phyloP scores from a whole-genome alignment of 2,329 filamentous ascomycete genomes.

The Aspergillus eucalypticola region DNA sequence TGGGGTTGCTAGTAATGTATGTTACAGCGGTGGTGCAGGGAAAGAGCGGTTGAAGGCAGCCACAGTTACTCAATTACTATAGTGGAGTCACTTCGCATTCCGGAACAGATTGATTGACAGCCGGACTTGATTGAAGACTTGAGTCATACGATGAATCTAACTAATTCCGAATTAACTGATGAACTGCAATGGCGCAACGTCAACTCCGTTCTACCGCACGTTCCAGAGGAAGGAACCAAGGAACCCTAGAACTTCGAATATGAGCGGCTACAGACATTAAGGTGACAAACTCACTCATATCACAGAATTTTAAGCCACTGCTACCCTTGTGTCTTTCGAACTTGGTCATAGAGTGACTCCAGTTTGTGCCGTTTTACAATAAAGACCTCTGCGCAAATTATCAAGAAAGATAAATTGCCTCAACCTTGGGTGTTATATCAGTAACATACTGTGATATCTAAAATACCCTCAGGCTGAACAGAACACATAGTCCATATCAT shows the following conservation, averaged over 20 bases:
- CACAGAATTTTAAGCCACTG: not conserved
- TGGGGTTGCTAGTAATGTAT: too few species aligned
- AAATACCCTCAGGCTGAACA: not conserved
- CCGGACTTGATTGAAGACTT: too few species aligned
- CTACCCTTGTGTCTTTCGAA: not conserved
- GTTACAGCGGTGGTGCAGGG: not conserved
- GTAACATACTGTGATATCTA: too few species aligned
- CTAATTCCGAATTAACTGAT: too few species aligned
- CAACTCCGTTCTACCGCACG: not conserved
- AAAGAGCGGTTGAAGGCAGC: not conserved
- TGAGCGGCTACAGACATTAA: not conserved
- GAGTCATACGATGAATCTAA: not conserved
- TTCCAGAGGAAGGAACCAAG: not conserved
- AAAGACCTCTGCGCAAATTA: not conserved
- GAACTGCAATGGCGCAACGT: too few species aligned
- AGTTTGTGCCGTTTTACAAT: not conserved
- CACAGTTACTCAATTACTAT: slow-evolving; percentile 9
- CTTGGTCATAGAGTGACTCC: not conserved
- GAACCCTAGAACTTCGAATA: not conserved
- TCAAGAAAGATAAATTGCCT: too few species aligned
- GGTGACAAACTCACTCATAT: not conserved
- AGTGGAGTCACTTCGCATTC: slow-evolving; percentile 1
- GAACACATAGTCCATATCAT: not conserved
- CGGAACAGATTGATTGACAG: not conserved
- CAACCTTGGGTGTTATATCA: too few species aligned